Evolutionary conservation across 2,329 filamentous ascomycete species (phyloP).

Genomic region (Aspergillus arachidicola): DNA sequence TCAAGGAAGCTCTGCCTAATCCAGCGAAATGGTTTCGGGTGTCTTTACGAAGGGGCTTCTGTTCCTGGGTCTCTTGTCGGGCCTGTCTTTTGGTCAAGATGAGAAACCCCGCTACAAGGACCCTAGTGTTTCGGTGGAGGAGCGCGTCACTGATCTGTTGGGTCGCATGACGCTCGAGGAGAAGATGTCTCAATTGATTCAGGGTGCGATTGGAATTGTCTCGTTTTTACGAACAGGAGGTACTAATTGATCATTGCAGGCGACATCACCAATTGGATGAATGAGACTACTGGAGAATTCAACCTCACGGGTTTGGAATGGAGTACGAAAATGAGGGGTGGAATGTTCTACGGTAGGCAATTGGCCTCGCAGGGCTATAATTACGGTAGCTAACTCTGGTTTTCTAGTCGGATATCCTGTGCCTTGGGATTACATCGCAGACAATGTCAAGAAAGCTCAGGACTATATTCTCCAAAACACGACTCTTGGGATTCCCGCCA

Average conservation of each 20-base stretch:
- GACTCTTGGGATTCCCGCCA: constrained; percentile 69
- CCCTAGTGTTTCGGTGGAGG: constrained; percentile 62
- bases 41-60: constrained; percentile 27
- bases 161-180: constrained; percentile 74
- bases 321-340: constrained; percentile 68
- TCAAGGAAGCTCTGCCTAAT: background rate
- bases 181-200: constrained; percentile 70
- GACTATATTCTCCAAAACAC: constrained; percentile 70
- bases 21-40: constrained; percentile 15
- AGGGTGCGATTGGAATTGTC: constrained; percentile 43
- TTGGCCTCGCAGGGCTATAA: background rate
- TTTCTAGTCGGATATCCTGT: constrained; percentile 64
- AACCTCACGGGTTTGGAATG: constrained; percentile 68
- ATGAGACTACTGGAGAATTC: constrained; percentile 66
- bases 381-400: background rate
- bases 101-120: constrained; percentile 60
- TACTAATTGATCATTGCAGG: constrained; percentile 37
- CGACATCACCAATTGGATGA: constrained; percentile 74
- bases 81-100: constrained; percentile 20
- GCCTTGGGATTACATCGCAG: constrained; percentile 63
- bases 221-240: background rate
- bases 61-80: constrained; percentile 28
- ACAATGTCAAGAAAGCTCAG: constrained; percentile 66
- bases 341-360: constrained; percentile 61
- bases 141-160: constrained; percentile 67